phyloP scores from a whole-genome alignment of 2,329 filamentous ascomycete genomes.

The Aspergillus pseudonomiae region DNA sequence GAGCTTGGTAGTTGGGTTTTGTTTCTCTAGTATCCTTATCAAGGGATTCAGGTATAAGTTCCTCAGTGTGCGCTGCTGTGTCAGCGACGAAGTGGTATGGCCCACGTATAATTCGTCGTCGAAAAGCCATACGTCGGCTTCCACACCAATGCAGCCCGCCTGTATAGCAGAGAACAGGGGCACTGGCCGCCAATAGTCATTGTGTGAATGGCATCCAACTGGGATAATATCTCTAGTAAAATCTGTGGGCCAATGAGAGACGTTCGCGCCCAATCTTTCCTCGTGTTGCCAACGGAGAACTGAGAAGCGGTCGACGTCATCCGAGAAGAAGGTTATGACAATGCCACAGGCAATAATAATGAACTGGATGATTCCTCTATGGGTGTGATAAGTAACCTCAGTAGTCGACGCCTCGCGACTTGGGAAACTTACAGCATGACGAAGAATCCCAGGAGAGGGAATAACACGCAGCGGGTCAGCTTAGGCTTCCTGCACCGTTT shows the following conservation, averaged over 20 bases:
- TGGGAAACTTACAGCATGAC: slow-evolving; percentile 37
- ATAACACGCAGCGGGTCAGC: slow-evolving; percentile 22
- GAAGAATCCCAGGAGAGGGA: slow-evolving; percentile 28
- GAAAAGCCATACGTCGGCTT: slow-evolving; percentile 62
- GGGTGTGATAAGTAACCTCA: slow-evolving; percentile 5
- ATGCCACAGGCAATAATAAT: slow-evolving; percentile 43
- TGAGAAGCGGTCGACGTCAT: slow-evolving; percentile 43
- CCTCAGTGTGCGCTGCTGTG: slow-evolving; percentile 50
- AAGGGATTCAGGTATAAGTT: slow-evolving; percentile 59
- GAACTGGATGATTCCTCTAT: slow-evolving; percentile 46
- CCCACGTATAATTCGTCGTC: slow-evolving; percentile 58
- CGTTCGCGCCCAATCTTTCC: slow-evolving; percentile 41
- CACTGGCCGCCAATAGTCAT: slow-evolving; percentile 61
- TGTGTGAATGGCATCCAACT: slow-evolving; percentile 59
- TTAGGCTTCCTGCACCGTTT: slow-evolving; percentile 21
- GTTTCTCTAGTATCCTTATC: slow-evolving; percentile 51
- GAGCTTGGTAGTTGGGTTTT: slow-evolving; percentile 50
- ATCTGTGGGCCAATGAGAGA: slow-evolving; percentile 50
- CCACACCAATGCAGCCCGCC: slow-evolving; percentile 58
- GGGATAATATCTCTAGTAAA: slow-evolving; percentile 54
- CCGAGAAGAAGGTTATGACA: slow-evolving; percentile 45
- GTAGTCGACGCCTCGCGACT: neutral
- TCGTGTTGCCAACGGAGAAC: slow-evolving; percentile 45
- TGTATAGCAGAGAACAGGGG: slow-evolving; percentile 59
- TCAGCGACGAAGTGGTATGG: slow-evolving; percentile 53